Conservation (phyloP, 805 yeast species). For the Candida chauliodis region DNA sequence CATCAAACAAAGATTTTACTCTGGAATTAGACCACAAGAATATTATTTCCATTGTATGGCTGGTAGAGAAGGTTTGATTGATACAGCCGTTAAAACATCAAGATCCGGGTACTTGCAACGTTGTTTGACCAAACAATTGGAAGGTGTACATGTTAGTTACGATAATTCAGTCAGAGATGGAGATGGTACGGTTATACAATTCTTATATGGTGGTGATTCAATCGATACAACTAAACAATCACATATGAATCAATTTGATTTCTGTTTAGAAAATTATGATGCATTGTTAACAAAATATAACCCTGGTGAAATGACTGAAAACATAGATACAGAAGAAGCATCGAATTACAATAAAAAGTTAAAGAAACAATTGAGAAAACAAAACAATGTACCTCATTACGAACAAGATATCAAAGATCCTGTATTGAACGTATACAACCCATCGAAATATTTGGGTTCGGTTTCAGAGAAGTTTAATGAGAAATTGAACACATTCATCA, state of each 20-base stretch:
- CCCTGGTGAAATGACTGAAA: slow-evolving; percentile 68
- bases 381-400: slow-evolving; percentile 58
- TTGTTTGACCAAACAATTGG: slow-evolving; percentile 96
- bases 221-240: slow-evolving; percentile 93
- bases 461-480: slow-evolving; percentile 88
- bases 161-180: slow-evolving; percentile 95
- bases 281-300: slow-evolving; percentile 82
- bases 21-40: slow-evolving; percentile 97
- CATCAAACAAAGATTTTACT: slow-evolving; percentile 93
- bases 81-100: slow-evolving; percentile 98
- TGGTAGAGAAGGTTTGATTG: slow-evolving; percentile 99
- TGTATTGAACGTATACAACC: slow-evolving; percentile 77
- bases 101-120: slow-evolving; percentile 98
- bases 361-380: slow-evolving; percentile 67
- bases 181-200: slow-evolving; percentile 91
- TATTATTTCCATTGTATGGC: slow-evolving; percentile 99
- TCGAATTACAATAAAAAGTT: slow-evolving; percentile 76
- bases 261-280: slow-evolving; percentile 88
- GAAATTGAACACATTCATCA: slow-evolving; percentile 69
- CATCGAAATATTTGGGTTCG: slow-evolving; percentile 86
- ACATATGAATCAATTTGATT: slow-evolving; percentile 87
- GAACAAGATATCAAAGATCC: slow-evolving; percentile 74
- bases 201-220: slow-evolving; percentile 97
- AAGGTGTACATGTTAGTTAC: slow-evolving; percentile 91
- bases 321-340: slow-evolving; percentile 83